Conservation (phyloP, 345 rosid genomes). For the Melastoma malabathricum region DNA sequence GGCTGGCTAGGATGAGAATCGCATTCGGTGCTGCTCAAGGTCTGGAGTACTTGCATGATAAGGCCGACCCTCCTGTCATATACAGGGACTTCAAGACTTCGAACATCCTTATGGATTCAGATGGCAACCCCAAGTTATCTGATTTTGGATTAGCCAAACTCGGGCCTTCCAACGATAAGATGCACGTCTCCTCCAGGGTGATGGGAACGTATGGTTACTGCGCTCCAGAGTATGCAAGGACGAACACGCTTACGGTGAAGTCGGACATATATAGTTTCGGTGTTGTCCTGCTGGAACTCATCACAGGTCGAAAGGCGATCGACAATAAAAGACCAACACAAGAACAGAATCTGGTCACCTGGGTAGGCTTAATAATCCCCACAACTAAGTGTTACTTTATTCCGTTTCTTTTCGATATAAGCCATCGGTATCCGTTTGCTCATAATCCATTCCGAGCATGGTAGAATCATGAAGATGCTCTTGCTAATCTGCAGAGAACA, state of each 20-base stretch:
- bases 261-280: constrained; percentile 18
- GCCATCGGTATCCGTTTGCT: no score
- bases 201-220: constrained; percentile 20
- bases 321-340: constrained; percentile 11
- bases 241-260: constrained; percentile 11
- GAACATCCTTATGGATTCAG: constrained; percentile 10
- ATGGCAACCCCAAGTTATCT: constrained; percentile 6
- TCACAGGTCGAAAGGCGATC: constrained; percentile 12
- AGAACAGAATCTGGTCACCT: constrained; percentile 18
- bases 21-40: constrained; percentile 18
- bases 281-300: constrained; percentile 15
- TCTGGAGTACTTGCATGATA: constrained; percentile 17
- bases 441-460: no score
- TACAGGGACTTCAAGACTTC: constrained; percentile 14
- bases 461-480: no score
- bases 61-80: constrained; percentile 16
- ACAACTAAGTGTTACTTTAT: background rate
- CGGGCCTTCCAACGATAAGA: constrained; percentile 9
- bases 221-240: constrained; percentile 14
- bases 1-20: constrained; percentile 12
- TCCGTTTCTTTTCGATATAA: no score
- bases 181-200: constrained; percentile 7
- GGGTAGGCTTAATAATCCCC: constrained; percentile 10
- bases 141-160: constrained; percentile 12
- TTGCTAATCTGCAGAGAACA: background rate